Evolutionary conservation across 352 stramenopile species (phyloP).

Genomic region (Globisporangium heterothallicum): DNA sequence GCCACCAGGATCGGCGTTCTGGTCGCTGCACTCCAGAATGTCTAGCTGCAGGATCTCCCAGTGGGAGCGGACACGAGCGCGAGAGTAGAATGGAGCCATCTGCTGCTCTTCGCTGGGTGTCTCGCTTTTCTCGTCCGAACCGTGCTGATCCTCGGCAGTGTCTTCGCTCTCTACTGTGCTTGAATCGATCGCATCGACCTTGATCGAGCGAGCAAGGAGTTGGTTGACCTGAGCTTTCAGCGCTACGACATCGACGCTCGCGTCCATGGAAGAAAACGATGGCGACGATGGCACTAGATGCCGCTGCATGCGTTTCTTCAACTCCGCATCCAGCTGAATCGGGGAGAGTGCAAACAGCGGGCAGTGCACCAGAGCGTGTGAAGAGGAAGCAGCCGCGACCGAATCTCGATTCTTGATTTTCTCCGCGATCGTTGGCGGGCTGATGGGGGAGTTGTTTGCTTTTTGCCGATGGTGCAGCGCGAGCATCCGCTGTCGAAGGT

Average conservation of each 20-base stretch:
- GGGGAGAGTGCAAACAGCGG: slow-evolving; percentile 31
- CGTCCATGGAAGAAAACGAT: too few species aligned
- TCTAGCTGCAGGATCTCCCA: slow-evolving; percentile 15
- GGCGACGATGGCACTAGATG: background rate
- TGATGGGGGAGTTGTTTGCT: slow-evolving; percentile 15
- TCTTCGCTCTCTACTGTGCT: background rate
- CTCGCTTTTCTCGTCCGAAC: background rate
- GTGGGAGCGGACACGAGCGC: slow-evolving; percentile 1
- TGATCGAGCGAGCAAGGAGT: slow-evolving; percentile 6
- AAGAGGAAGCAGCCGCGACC: slow-evolving; percentile 3
- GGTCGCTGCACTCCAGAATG: slow-evolving; percentile 7
- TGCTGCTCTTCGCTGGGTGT: background rate
- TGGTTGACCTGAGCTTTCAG: slow-evolving; percentile 17
- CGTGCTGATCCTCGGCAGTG: background rate
- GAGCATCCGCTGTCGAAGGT: slow-evolving; percentile 50
- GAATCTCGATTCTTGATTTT: slow-evolving; percentile 10
- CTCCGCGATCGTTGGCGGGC: slow-evolving; percentile 9
- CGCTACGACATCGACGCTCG: slow-evolving; percentile 5
- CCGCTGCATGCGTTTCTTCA: slow-evolving; percentile 21
- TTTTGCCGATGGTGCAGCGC: slow-evolving; percentile 34
- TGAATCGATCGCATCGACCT: background rate
- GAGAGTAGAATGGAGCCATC: slow-evolving; percentile 2
- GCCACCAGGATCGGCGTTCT: background rate
- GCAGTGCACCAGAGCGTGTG: slow-evolving; percentile 23
- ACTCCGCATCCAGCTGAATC: slow-evolving; percentile 24